These are phyloP conservation scores for Talaromyces sp. DNA, from an alignment of 2,329 filamentous ascomycete species.

Conservation along the genomic window DNA sequence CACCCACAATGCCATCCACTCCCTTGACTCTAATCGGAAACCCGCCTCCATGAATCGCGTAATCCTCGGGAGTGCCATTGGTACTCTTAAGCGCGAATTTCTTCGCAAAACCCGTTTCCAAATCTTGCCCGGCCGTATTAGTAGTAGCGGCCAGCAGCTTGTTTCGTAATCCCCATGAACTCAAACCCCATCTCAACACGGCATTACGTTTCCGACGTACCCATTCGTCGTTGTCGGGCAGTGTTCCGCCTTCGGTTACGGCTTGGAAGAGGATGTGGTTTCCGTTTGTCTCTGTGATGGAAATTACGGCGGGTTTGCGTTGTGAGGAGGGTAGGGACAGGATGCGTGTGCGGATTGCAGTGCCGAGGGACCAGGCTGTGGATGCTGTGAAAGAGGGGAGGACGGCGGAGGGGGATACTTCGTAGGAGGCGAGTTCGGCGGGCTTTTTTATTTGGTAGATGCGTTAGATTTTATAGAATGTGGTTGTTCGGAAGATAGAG, in stretches of 20 bases:
- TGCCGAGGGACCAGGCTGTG: constrained; percentile 34
- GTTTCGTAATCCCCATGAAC: constrained; percentile 65
- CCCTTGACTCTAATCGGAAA: constrained; percentile 66
- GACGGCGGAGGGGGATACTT: constrained; percentile 22
- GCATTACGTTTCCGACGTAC: constrained; percentile 65
- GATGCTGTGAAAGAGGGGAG: constrained; percentile 34
- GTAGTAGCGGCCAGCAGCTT: constrained; percentile 44
- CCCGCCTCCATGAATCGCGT: constrained; percentile 73
- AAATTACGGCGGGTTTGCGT: constrained; percentile 35
- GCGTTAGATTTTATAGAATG: not conserved
- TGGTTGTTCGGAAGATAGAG: not conserved
- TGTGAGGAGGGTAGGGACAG: constrained; percentile 25
- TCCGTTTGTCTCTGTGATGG: constrained; percentile 28
- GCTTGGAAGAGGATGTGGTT: constrained; percentile 63
- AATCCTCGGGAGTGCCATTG: constrained; percentile 50
- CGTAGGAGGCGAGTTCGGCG: constrained; percentile 22
- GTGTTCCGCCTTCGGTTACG: constrained; percentile 59
- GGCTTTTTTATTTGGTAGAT: constrained; percentile 14
- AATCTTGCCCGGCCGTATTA: constrained; percentile 31
- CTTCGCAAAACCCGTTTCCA: constrained; percentile 59
- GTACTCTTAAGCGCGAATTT: constrained; percentile 57
- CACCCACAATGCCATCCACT: constrained; percentile 69
- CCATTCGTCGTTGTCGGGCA: constrained; percentile 67
- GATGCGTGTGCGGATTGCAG: constrained; percentile 31
- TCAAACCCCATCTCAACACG: constrained; percentile 64